Conservation (phyloP, 192 early-diverging fungal species). For the Coemansia sp. region DNA sequence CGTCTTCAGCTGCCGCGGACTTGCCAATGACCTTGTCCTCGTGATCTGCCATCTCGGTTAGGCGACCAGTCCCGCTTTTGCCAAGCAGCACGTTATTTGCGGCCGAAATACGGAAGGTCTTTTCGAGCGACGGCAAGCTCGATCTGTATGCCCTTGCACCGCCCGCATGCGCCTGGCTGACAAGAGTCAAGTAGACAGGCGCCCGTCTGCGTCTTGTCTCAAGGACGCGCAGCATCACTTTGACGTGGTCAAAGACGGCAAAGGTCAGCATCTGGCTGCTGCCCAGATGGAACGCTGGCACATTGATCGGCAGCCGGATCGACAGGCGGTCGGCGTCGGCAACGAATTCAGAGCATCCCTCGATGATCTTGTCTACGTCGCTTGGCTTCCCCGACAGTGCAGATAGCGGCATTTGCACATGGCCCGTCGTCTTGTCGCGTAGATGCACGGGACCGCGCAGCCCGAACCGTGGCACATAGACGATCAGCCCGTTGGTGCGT, state of each 20-base stretch:
- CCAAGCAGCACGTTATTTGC: not conserved
- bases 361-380: constrained; percentile 52
- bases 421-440: constrained; percentile 58
- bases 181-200: constrained; percentile 64
- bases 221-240: constrained; percentile 59
- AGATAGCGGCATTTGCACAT: constrained; percentile 60
- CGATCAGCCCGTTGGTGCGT: constrained; percentile 61
- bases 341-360: constrained; percentile 54
- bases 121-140: constrained; percentile 21
- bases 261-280: constrained; percentile 49
- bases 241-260: constrained; percentile 64
- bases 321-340: constrained; percentile 32
- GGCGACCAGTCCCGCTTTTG: not conserved
- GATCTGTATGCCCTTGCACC: constrained; percentile 23
- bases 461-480: constrained; percentile 59
- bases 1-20: not conserved
- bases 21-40: not conserved
- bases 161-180: constrained; percentile 41
- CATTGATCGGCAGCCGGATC: constrained; percentile 33
- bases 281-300: constrained; percentile 33
- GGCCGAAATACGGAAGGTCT: constrained; percentile 24
- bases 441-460: constrained; percentile 71
- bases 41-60: not conserved
- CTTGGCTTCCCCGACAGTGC: constrained; percentile 52
- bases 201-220: constrained; percentile 63